Conservation (phyloP, 139 green algal genomes). For the Closterium sp. region DNA sequence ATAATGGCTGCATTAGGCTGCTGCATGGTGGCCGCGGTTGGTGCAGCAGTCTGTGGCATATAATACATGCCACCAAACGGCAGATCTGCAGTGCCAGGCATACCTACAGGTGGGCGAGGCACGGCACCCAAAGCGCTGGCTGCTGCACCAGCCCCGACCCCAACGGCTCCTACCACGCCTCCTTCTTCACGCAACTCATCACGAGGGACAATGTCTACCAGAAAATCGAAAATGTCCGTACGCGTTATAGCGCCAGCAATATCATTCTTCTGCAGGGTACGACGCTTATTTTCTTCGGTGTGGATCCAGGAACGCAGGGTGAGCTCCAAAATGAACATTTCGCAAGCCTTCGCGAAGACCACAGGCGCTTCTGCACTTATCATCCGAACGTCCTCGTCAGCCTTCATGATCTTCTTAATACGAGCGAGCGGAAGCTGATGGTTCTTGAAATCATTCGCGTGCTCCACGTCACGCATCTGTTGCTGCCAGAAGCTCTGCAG, state of each 20-base stretch:
- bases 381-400: slow-evolving; percentile 60
- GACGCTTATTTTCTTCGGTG: slow-evolving; percentile 92
- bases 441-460: slow-evolving; percentile 87
- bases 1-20: not conserved
- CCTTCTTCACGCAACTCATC: slow-evolving; percentile 47
- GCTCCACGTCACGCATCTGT: slow-evolving; percentile 76
- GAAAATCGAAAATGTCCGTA: slow-evolving; percentile 96
- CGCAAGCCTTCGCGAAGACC: slow-evolving; percentile 96
- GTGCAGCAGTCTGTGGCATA: not conserved
- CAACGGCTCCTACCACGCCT: not conserved
- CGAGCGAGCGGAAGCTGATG: slow-evolving; percentile 94
- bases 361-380: slow-evolving; percentile 90
- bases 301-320: slow-evolving; percentile 84
- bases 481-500: slow-evolving; percentile 81
- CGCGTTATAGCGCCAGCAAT: slow-evolving; percentile 89
- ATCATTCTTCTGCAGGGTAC: slow-evolving; percentile 93
- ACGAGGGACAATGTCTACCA: slow-evolving; percentile 90
- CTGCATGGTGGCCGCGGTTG: not conserved
- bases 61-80: slow-evolving; percentile 5
- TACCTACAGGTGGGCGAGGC: not conserved
- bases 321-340: slow-evolving; percentile 98
- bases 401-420: slow-evolving; percentile 99
- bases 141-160: not conserved
- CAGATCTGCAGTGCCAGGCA: not conserved
- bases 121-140: not conserved